Evolutionary conservation across 257 asterid species (phyloP), one percentile per base, ranked within the genome.

Genomic region (Rauvolfia tetraphylla): DNA sequence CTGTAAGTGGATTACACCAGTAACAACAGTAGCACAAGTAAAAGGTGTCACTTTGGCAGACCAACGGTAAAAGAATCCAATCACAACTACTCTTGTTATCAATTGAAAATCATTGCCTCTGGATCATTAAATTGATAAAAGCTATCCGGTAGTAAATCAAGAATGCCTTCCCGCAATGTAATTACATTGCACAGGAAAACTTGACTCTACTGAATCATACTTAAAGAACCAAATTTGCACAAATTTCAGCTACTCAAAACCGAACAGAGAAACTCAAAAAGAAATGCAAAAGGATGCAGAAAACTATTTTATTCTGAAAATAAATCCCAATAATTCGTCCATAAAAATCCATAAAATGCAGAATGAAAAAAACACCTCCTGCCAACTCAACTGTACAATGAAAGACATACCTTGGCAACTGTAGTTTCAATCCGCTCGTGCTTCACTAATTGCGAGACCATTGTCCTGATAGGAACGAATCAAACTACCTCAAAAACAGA

Each of bases 371-470:
- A 46, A 3, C 51, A 0, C 22, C 62, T 20, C 5, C 5, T 18
- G 27, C 1, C 8, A 1, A 15, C 8, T 17, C 59, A 18, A 53
- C 58, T 3, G 25, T 20, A 20, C 25, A 53, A 67, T 31, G 17
- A 34, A 65, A 34, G n/a, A 13, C 8, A 65, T 76, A 91, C 98
- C 95, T 95, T 95, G 5, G 98, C 90, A 65, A 90, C 89, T 22
- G 97, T 95, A 72, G 98, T 95, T 85, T 95, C 98, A 65, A 92
- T 92, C 6, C 97, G 91, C 81, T 95, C 98, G 75, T 95, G 98
- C 87, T 92, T 86, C 83, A 95, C 95, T 61, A 95, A 84, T 81
- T 95, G 98, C 34, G 98, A 95, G 11, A 91, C 98, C 98, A 95
- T 84, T 74, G 98, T 95, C 91, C 98, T 94, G 71, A 31, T 76